A percentile compares a stretch with the other conserved stretches of the same genome.
Conservation (phyloP, 805 yeast species). For the Yamadazyma akitaensis region DNA sequence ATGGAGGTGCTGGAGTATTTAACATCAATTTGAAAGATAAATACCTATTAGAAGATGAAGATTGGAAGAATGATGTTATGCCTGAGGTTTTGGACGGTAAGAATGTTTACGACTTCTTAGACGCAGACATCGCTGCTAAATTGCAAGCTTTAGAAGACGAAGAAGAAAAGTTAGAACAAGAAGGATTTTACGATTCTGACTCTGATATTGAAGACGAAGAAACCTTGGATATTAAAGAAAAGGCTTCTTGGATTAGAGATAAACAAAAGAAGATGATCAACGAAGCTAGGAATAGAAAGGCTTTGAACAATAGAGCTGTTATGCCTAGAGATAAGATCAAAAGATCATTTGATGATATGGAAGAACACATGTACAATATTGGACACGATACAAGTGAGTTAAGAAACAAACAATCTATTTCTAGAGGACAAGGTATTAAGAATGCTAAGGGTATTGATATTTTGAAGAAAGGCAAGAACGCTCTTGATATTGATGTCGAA, state of each 20-base stretch:
- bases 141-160: conserved; percentile 94
- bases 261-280: conserved; percentile 92
- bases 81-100: conserved; percentile 96
- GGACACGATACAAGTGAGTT: conserved; percentile 83
- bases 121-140: conserved; percentile 91
- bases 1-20: conserved; percentile 99
- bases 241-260: conserved; percentile 94
- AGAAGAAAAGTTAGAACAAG: conserved; percentile 88
- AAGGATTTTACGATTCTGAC: conserved; percentile 95
- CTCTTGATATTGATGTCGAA: conserved; percentile 31
- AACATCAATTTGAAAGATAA: conserved; percentile 91
- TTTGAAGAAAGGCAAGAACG: conserved; percentile 50
- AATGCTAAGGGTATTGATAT: conserved; percentile 70
- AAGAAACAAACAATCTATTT: conserved; percentile 29
- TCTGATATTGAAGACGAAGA: conserved; percentile 53
- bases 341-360: conserved; percentile 75
- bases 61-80: conserved; percentile 96
- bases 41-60: conserved; percentile 89
- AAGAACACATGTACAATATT: conserved; percentile 80
- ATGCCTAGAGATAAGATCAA: conserved; percentile 88
- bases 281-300: conserved; percentile 82
- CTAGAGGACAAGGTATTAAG: conserved; percentile 14
- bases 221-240: conserved; percentile 66
- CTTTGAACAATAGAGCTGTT: conserved; percentile 78
- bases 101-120: conserved; percentile 96